phyloP scores from a whole-genome alignment of 768 basidiomycete species.

The Trametes meyenii region DNA sequence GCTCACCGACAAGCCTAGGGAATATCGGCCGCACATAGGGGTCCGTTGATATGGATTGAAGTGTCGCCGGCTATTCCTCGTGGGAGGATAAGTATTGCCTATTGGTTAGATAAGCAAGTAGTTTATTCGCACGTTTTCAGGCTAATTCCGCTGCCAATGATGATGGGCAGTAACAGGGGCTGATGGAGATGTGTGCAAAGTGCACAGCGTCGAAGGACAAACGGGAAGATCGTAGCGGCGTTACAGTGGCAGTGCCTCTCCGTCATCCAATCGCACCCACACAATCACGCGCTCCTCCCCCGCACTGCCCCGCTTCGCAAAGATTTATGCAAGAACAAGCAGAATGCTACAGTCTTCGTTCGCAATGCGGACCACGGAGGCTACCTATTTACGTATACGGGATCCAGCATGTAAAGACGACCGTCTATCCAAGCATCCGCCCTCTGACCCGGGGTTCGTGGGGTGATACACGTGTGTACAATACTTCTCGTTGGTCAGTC shows the following conservation, averaged over 20 bases:
- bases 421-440: conserved; percentile 8
- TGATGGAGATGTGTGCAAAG: no score
- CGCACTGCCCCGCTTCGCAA: no score
- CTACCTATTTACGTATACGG: not conserved
- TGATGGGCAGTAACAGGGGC: not conserved
- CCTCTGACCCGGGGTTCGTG: not conserved
- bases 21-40: conserved; percentile 11
- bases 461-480: conserved; percentile 22
- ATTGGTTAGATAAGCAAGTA: no score
- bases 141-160: no score
- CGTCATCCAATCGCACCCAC: not conserved
- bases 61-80: not conserved
- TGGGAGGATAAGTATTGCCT: no score
- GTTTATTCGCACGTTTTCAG: not conserved
- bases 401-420: conserved; percentile 1
- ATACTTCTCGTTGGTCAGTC: not conserved
- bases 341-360: not conserved
- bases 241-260: conserved; percentile 2
- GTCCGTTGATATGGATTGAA: no score
- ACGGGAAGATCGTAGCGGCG: not conserved
- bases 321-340: no score
- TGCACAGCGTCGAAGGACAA: no score
- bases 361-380: not conserved
- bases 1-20: conserved; percentile 5
- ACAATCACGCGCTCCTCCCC: no score